Evolutionary conservation across 2,329 filamentous ascomycete genomes (phyloP).

Genomic region (Elsinoe ampelina): DNA sequence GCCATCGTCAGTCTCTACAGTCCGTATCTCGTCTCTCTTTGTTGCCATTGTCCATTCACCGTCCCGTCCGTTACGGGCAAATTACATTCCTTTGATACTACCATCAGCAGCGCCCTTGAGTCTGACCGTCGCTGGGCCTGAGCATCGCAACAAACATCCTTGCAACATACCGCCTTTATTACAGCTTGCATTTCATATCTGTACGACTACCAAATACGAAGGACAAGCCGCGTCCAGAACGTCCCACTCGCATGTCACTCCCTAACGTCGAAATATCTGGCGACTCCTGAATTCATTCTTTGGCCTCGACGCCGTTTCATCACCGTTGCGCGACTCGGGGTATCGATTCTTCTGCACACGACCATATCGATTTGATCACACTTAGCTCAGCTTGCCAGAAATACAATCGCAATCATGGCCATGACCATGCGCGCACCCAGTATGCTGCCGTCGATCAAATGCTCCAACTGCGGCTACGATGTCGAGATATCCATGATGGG

Average conservation of each 20-base stretch:
- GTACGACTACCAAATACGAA: background rate
- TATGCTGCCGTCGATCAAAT: slow-evolving; percentile 78
- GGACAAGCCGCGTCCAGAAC: background rate
- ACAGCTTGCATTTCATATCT: background rate
- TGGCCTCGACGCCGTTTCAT: background rate
- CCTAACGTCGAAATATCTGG: slow-evolving; percentile 8
- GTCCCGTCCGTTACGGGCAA: background rate
- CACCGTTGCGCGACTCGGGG: slow-evolving; percentile 10
- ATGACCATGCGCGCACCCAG: slow-evolving; percentile 48
- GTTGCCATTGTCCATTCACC: background rate
- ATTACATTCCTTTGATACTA: slow-evolving; percentile 2
- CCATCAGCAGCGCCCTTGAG: background rate
- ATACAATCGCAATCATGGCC: slow-evolving; percentile 9
- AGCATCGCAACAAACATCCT: background rate
- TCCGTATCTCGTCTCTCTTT: background rate
- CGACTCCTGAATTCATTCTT: background rate
- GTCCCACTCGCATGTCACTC: slow-evolving; percentile 6
- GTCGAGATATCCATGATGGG: slow-evolving; percentile 81
- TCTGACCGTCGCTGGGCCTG: background rate
- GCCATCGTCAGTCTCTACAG: slow-evolving; percentile 3
- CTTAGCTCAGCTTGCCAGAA: background rate
- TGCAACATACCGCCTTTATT: slow-evolving; percentile 7
- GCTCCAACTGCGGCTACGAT: slow-evolving; percentile 66
- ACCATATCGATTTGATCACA: slow-evolving; percentile 5
- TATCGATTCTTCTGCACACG: slow-evolving; percentile 11